Evolutionary conservation across 2,329 filamentous ascomycete species (phyloP).

Genomic region (Pezicula neosporulosa): DNA sequence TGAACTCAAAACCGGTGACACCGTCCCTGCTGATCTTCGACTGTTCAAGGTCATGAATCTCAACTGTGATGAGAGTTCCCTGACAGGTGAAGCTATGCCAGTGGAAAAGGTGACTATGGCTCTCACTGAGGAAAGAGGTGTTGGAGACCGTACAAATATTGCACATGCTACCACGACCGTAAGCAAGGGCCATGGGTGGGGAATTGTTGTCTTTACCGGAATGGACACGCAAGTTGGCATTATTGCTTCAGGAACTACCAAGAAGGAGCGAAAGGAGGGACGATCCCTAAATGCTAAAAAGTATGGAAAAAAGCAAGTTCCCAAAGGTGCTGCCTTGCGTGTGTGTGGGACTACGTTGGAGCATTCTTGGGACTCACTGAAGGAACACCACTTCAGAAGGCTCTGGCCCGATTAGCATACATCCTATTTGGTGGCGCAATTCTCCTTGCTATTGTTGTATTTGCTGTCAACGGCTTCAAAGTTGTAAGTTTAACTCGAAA

Average conservation of each 20-base stretch:
- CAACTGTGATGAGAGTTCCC: conserved; percentile 87
- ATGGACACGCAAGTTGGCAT: conserved; percentile 56
- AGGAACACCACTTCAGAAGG: conserved; percentile 63
- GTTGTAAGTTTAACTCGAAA: conserved; percentile 30
- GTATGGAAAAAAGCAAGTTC: conserved; percentile 38
- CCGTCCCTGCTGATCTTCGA: conserved; percentile 83
- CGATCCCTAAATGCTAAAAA: conserved; percentile 42
- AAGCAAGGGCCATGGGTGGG: conserved; percentile 50
- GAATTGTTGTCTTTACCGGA: conserved; percentile 50
- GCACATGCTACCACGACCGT: conserved; percentile 53
- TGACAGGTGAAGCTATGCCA: conserved; percentile 94
- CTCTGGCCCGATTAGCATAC: conserved; percentile 62
- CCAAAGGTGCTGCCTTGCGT: conserved; percentile 46
- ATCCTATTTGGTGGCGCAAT: conserved; percentile 56
- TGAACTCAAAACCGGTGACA: conserved; percentile 88
- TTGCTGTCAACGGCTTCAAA: conserved; percentile 41
- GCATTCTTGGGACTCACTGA: conserved; percentile 56
- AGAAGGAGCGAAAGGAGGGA: conserved; percentile 50
- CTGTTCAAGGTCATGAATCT: conserved; percentile 54
- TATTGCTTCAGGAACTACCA: conserved; percentile 46
- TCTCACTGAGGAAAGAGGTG: conserved; percentile 40
- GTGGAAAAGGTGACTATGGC: conserved; percentile 71
- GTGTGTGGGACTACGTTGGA: conserved; percentile 42
- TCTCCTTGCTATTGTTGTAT: conserved; percentile 35
- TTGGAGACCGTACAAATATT: conserved; percentile 51